A percentile compares a stretch with the other conserved stretches of the same genome.
These are phyloP conservation scores for Dipteronia sinensis DNA, from an alignment of 345 rosid species.

Conservation along the genomic window DNA sequence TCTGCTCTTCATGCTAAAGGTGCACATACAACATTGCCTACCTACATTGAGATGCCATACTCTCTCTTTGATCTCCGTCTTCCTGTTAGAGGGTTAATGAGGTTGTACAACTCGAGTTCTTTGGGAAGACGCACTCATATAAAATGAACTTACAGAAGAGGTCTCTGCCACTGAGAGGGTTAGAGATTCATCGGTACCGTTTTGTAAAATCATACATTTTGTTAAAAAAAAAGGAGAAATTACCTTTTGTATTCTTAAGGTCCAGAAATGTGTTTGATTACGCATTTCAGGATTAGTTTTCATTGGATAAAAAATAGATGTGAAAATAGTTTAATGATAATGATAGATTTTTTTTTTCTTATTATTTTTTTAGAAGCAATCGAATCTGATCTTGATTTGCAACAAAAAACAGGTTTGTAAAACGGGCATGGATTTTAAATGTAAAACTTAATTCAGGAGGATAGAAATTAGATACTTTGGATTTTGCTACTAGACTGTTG, in stretches of 20 bases:
- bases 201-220: not conserved
- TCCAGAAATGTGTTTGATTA: not conserved
- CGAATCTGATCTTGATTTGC: not conserved
- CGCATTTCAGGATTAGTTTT: not conserved
- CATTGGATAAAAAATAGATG: not conserved
- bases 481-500: no score
- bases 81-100: not conserved
- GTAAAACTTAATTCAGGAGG: not conserved
- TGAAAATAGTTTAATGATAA: not conserved
- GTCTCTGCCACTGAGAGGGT: not conserved
- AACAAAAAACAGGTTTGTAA: not conserved
- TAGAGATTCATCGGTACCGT: not conserved
- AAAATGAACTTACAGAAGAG: not conserved
- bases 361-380: no score
- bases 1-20: not conserved
- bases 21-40: not conserved
- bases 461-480: no score
- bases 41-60: not conserved
- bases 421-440: not conserved
- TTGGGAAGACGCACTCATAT: not conserved
- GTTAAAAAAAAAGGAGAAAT: not conserved
- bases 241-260: not conserved
- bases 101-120: not conserved
- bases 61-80: not conserved
- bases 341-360: no score